Evolutionary conservation across 495 filamentous ascomycete species (phyloP), one percentile per base, ranked within the genome.

Genomic region (Platismatia glauca): DNA sequence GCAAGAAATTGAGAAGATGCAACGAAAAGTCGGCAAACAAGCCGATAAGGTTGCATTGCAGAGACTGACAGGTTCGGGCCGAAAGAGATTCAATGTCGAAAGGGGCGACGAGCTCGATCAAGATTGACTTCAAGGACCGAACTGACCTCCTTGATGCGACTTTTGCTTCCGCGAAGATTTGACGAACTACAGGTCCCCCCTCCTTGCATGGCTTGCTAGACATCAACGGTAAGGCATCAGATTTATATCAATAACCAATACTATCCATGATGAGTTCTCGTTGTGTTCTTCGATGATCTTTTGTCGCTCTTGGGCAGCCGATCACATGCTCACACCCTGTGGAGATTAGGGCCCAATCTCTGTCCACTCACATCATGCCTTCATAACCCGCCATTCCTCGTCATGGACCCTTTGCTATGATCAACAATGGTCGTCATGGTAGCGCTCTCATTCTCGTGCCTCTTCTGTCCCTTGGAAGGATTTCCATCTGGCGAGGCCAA

Each of bases 1-100:
- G 78, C 89, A 91, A 72, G 91, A 96, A 77, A 93, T 99, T 69
- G 86, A 87, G 73, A 90, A 88, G 73, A 95, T 99, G 88, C 89
- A 93, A 73, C 87, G 89, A 81, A 99, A 96, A 81, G 87, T 91
- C 69, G 86, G 89, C 55, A 84, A 85, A 58, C 91, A 97, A 77
- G 81, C 85, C 68, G 87, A 91, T 77, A 91, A 89, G 75, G 86
- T 97, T 69, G 88, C 90, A 69, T 75, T 95, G 73, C 90, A 93
- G 74, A 85, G 87, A 73, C 85, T 97, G 69, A 91, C 87, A 64
- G 88, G 87, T 71, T 78, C 77, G 65, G 88, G 88, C 65, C 87
- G 90, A 67, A 95, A 87, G 74, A 96, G 90, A 77, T 89, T 97
- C 75, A 89, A 82, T 75, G 84, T 94, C 77, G 84, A 84, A 70